Evolutionary conservation across 2,329 filamentous ascomycete genomes (phyloP), one percentile per base, ranked within the genome.

Genomic region (Paracoccidioides lutzii): DNA sequence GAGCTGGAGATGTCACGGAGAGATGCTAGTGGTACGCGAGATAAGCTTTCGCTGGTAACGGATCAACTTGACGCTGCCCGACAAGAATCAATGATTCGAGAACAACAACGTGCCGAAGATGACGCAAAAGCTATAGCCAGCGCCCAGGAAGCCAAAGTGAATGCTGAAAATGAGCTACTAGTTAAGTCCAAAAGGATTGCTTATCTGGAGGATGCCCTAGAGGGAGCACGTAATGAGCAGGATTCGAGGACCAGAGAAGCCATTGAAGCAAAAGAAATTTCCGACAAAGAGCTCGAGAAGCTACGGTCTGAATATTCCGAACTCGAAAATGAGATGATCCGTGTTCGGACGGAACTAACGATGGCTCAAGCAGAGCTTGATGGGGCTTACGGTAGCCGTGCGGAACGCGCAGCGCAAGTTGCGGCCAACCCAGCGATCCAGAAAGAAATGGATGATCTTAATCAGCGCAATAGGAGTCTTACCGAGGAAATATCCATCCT

Each of bases 351-450:
- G 2, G 84, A 97, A 74, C 79, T 97, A 44, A 94, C 91, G n/a
- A 85, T 97, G 62, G 89, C 87, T 32, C 82, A 83, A 65, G 88
- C 90, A 54, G 91, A 97, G 69, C 87, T 97, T 32, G 93, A 95
- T 64, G 89, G 89, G 59, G 94, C 95, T 66, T 96, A 97, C 67
- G 93, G 93, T 43, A 81, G 78, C n/a, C 77, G 84, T 53, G 79
- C 82, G 8, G 77, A 87, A 66, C 80, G 84, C 37, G 82, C 83
- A 10, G 83, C 82, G n/a, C 82, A 85, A 66, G 79, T 79, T 9
- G 80, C 80, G 8, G 73, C 75, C 49, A 81, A 81, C 52, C 79
- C 78, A 3, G 75, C 74, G 28, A 75, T 83, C 45, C 79, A 81
- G 63, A 78, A 76, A 55, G 80, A 85, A 64, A 74, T 84, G 30